These are phyloP conservation scores for Phytophthora crassamura DNA, from an alignment of 352 stramenopile species.

Conservation along the genomic window DNA sequence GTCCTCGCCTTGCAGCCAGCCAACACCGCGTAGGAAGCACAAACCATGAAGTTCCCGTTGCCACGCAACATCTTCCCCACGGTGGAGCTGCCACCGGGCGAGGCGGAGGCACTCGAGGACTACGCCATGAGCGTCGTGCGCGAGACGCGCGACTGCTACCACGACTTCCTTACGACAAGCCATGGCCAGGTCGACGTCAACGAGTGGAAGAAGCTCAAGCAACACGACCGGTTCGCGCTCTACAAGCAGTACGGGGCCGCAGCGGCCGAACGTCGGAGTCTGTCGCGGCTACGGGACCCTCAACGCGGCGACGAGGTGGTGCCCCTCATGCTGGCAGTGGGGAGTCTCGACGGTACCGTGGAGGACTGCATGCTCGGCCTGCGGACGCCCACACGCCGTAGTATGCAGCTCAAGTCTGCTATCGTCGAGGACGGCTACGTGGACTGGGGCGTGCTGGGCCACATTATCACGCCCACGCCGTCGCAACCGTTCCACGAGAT, in stretches of 20 bases:
- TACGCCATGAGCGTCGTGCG: slow-evolving; percentile 26
- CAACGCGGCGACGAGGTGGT: slow-evolving; percentile 21
- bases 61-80: slow-evolving; percentile 34
- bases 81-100: slow-evolving; percentile 19
- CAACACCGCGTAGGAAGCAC: background rate
- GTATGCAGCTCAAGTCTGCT: slow-evolving; percentile 60
- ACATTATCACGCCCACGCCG: slow-evolving; percentile 42
- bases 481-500: slow-evolving; percentile 58
- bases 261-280: slow-evolving; percentile 5
- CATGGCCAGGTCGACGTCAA: slow-evolving; percentile 27
- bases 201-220: slow-evolving; percentile 44
- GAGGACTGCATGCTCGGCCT: slow-evolving; percentile 64
- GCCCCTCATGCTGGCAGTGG: slow-evolving; percentile 46
- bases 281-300: slow-evolving; percentile 18
- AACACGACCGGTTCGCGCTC: slow-evolving; percentile 36
- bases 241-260: slow-evolving; percentile 36
- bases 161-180: slow-evolving; percentile 34
- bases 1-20: slow-evolving; percentile 19
- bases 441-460: slow-evolving; percentile 52
- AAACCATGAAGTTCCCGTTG: slow-evolving; percentile 37
- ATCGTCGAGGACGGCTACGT: slow-evolving; percentile 63
- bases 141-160: slow-evolving; percentile 36
- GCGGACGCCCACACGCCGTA: slow-evolving; percentile 48
- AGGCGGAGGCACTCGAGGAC: slow-evolving; percentile 19
- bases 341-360: slow-evolving; percentile 46